These are phyloP conservation scores for Xylariaceae sp. DNA, from an alignment of 2,329 filamentous ascomycete species.

Conservation along the genomic window DNA sequence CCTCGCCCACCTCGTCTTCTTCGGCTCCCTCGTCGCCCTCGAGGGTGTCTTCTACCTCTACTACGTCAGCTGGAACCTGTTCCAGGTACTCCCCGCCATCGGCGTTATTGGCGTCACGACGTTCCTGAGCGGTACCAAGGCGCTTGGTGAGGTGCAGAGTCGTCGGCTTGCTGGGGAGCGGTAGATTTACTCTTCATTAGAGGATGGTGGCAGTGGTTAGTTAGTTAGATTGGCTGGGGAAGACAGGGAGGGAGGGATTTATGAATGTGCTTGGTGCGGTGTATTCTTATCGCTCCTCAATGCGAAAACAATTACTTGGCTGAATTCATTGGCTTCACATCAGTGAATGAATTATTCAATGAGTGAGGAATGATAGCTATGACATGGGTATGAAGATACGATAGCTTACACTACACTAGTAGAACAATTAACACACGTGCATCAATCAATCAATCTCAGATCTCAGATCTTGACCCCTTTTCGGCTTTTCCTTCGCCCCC, in stretches of 20 bases:
- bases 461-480: background rate
- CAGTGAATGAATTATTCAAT: too few relatives aligned
- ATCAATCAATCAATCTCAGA: background rate
- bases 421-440: background rate
- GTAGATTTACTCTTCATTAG: conserved; percentile 14
- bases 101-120: conserved; percentile 62
- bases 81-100: conserved; percentile 76
- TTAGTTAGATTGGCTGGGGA: background rate
- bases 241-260: too few relatives aligned
- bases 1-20: conserved; percentile 76
- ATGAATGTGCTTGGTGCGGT: too few relatives aligned
- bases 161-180: conserved; percentile 70
- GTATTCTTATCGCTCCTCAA: too few relatives aligned
- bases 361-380: background rate
- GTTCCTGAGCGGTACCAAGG: conserved; percentile 83
- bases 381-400: background rate
- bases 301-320: background rate
- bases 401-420: background rate
- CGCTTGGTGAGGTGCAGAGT: conserved; percentile 87
- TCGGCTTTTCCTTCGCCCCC: background rate
- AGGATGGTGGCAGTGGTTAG: background rate
- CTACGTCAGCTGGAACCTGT: conserved; percentile 87
- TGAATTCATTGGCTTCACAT: background rate
- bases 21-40: conserved; percentile 79
- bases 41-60: conserved; percentile 93